A percentile compares a stretch with the other conserved stretches of the same genome.
Conservation (phyloP, 305 asterid species). For the Fraxinus floribunda region DNA sequence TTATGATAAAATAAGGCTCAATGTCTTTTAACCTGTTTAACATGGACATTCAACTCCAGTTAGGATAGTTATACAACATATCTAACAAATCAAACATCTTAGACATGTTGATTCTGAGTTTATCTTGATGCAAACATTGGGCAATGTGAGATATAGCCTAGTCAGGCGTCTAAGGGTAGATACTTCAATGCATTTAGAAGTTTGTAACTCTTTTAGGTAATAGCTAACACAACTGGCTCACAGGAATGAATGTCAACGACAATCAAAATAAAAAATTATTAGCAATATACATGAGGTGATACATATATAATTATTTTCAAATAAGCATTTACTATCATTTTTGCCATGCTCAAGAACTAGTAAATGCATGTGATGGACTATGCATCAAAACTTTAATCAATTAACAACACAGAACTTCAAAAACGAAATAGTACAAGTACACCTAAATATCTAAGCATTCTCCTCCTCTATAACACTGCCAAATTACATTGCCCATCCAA, state of each 20-base stretch:
- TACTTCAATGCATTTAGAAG: conserved; percentile 5
- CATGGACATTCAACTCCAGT: conserved; percentile 21
- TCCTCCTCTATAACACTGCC: conserved; percentile 6
- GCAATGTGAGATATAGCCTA: background rate
- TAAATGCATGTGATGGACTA: background rate
- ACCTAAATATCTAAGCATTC: background rate
- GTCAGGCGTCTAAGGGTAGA: conserved; percentile 5
- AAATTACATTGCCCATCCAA: conserved; percentile 22
- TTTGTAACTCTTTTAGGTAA: background rate
- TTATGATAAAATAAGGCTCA: background rate
- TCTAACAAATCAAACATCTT: conserved; percentile 18
- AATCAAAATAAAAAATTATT: background rate
- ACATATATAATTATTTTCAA: background rate
- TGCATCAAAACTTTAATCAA: background rate
- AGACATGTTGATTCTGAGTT: background rate
- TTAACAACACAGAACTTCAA: background rate
- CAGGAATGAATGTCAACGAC: background rate
- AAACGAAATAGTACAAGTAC: background rate
- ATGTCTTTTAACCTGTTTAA: conserved; percentile 6
- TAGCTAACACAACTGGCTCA: background rate
- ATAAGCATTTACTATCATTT: background rate
- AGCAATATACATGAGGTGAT: background rate
- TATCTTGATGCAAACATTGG: background rate
- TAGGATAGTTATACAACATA: background rate
- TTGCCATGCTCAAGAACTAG: conserved; percentile 1